Evolutionary conservation across 2,329 filamentous ascomycete species (phyloP).

Genomic region (Fusarium sulawesiense): DNA sequence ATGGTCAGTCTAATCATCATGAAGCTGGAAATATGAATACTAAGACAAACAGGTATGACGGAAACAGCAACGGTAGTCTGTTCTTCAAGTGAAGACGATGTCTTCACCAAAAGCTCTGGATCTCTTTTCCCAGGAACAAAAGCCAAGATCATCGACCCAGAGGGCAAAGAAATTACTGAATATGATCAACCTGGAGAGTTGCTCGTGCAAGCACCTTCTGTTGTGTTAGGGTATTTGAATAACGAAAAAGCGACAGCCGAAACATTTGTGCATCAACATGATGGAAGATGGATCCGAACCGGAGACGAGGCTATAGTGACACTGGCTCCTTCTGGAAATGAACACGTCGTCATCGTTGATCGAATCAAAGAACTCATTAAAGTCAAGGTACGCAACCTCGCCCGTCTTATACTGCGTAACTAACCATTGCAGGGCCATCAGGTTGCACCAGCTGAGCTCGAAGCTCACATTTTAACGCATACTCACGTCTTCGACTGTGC

Average conservation of each 20-base stretch:
- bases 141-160: slow-evolving; percentile 71
- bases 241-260: slow-evolving; percentile 85
- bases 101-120: slow-evolving; percentile 76
- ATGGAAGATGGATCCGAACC: slow-evolving; percentile 81
- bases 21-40: fast-evolving
- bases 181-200: slow-evolving; percentile 83
- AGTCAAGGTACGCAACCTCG: slow-evolving; percentile 61
- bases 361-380: slow-evolving; percentile 78
- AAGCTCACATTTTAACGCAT: slow-evolving; percentile 78
- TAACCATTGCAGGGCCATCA: slow-evolving; percentile 68
- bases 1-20: slow-evolving; percentile 69
- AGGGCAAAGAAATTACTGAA: slow-evolving; percentile 74
- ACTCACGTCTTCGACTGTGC: slow-evolving; percentile 77
- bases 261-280: slow-evolving; percentile 75
- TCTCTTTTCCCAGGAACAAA: slow-evolving; percentile 71
- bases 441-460: slow-evolving; percentile 82
- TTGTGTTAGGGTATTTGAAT: slow-evolving; percentile 86
- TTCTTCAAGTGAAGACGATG: slow-evolving; percentile 64
- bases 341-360: slow-evolving; percentile 88
- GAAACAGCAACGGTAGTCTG: slow-evolving; percentile 27
- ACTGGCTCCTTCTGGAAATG: slow-evolving; percentile 71
- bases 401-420: too few species aligned
- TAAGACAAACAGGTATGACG: slow-evolving; percentile 56
- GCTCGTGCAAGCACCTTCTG: slow-evolving; percentile 79
- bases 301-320: slow-evolving; percentile 84